Base-by-base conservation (phyloP, 139 green algal genomes). In the Spirogloea muscicola region DNA sequence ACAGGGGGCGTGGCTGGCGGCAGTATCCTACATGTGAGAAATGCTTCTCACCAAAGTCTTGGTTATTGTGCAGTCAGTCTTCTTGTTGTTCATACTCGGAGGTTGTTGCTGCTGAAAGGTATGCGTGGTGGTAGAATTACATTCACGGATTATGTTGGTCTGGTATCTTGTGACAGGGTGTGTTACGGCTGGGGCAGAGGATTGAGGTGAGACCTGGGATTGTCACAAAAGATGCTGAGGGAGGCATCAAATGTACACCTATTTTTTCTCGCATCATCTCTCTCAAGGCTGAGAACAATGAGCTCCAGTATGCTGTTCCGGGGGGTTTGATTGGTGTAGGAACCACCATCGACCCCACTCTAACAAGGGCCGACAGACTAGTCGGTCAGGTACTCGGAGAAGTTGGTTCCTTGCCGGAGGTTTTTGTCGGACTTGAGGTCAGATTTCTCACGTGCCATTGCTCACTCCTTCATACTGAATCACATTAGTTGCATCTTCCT, bases 251-350 rank as follows among this genome's bases (percentile, higher is more conserved):
- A 69, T 97, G 91, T 86, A 91, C 87, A 46, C 93, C 93, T 70
- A 96, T 98, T 85, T 93, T 87, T 83, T 93, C 86, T 2, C 90
- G 92, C 77, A 96, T 98, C 80, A 87, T 97, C 16, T 89, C 89
- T 29, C 85, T 98, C 38, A 92, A 95, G 63, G 92, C 94, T n/a
- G 94, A 98, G 86, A 81, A 92, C 73, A 97, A 97, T 82, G 82
- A 88, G 76, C 86, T 98, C 81, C 88, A 97, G 86, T 98, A 89
- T 72, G 94, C 93, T 5, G 94, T 97, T 43, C 94, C 94, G 0
- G 94, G 94, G 13, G 94, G 94, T 16, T 89, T 98, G 58, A 98
- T 98, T 70, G 94, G 94, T 39, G 91, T 97, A 18, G 93, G 94
- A 29, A 96, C 94, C 5, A 97, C 92, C 29, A 91, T 97, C 34